Evolutionary conservation across 768 basidiomycete species (phyloP).

Genomic region (Mycena indigotica): DNA sequence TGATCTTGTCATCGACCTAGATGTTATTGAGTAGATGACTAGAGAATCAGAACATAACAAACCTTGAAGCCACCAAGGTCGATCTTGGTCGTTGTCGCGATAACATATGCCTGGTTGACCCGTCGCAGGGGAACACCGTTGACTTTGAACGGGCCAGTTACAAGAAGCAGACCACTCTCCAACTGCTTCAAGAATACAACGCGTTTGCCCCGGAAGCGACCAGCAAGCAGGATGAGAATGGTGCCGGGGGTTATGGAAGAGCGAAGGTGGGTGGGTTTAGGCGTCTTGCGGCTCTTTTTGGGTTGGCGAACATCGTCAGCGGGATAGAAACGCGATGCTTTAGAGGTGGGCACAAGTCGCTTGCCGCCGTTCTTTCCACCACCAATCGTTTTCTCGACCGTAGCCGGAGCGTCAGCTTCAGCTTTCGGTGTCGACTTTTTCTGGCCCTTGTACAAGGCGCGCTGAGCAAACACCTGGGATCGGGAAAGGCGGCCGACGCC

Average conservation of each 20-base stretch:
- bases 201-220: slow-evolving; percentile 96
- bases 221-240: slow-evolving; percentile 94
- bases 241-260: slow-evolving; percentile 90
- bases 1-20: slow-evolving; percentile 86
- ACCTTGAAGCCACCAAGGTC: slow-evolving; percentile 78
- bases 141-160: slow-evolving; percentile 96
- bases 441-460: slow-evolving; percentile 81
- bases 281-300: slow-evolving; percentile 89
- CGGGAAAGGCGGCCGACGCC: slow-evolving; percentile 82
- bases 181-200: slow-evolving; percentile 98
- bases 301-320: slow-evolving; percentile 91
- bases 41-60: slow-evolving; percentile 30
- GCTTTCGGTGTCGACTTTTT: slow-evolving; percentile 77
- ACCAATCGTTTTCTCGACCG: slow-evolving; percentile 79
- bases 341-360: slow-evolving; percentile 82
- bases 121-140: slow-evolving; percentile 98
- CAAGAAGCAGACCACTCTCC: slow-evolving; percentile 86
- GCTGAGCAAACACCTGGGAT: slow-evolving; percentile 77
- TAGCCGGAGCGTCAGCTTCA: slow-evolving; percentile 57
- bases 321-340: slow-evolving; percentile 91
- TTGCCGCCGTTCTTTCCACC: slow-evolving; percentile 90
- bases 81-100: slow-evolving; percentile 94
- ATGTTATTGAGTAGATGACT: background rate
- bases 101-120: slow-evolving; percentile 98
- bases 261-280: slow-evolving; percentile 78